Evolutionary conservation across 2,329 filamentous ascomycete species (phyloP).

Genomic region (Tetracladium maxilliforme): DNA sequence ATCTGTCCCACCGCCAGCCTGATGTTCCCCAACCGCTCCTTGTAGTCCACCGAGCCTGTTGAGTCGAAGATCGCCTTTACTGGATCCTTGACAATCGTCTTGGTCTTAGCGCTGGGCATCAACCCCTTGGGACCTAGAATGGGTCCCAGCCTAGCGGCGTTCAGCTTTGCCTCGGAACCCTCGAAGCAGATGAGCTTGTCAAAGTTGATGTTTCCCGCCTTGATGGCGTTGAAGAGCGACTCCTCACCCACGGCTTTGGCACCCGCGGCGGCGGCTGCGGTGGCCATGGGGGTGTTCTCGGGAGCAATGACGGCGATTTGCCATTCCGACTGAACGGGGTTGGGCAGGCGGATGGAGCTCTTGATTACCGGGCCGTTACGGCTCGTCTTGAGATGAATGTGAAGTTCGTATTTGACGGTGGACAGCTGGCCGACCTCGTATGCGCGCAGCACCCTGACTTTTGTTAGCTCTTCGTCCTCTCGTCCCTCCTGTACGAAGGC

Average conservation of each 20-base stretch:
- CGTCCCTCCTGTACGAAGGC: constrained; percentile 5
- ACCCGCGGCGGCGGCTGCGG: constrained; percentile 62
- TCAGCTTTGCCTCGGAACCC: constrained; percentile 62
- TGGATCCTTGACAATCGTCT: constrained; percentile 77
- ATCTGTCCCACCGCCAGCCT: constrained; percentile 85
- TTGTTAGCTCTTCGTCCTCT: constrained; percentile 7
- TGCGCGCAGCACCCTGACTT: constrained; percentile 65
- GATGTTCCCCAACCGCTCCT: constrained; percentile 73
- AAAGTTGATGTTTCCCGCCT: constrained; percentile 62
- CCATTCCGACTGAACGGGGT: constrained; percentile 78
- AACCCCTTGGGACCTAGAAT: constrained; percentile 78
- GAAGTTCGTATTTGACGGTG: constrained; percentile 74
- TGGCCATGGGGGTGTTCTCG: constrained; percentile 60
- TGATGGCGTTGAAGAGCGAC: constrained; percentile 66
- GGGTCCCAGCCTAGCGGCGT: constrained; percentile 66
- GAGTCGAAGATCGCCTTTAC: constrained; percentile 63
- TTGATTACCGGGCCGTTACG: constrained; percentile 81
- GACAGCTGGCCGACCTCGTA: constrained; percentile 77
- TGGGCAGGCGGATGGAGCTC: constrained; percentile 75
- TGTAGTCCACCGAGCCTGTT: constrained; percentile 73
- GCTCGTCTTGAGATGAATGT: constrained; percentile 66
- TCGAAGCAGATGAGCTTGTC: constrained; percentile 80
- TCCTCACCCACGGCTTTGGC: constrained; percentile 78
- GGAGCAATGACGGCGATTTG: constrained; percentile 84
- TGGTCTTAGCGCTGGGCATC: constrained; percentile 82